Conservation (phyloP, 1,284 basidiomycete species). For the Meripilus lineatus region DNA sequence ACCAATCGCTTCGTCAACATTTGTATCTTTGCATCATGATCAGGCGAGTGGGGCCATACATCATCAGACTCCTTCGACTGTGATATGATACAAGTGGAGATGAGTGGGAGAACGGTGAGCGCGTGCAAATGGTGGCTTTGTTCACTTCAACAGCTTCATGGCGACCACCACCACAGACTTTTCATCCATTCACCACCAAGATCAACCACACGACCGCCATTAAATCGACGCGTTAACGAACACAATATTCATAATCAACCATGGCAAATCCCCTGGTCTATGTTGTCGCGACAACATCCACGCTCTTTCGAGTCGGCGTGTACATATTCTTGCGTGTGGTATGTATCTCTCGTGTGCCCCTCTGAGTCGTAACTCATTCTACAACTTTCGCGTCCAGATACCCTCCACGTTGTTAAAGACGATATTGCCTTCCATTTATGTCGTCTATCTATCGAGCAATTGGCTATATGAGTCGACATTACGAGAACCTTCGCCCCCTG, state of each 20-base stretch:
- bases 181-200: no score
- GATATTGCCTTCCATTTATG: slow-evolving; percentile 11
- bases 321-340: slow-evolving; percentile 17
- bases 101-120: no score
- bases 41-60: no score
- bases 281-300: slow-evolving; percentile 11
- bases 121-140: no score
- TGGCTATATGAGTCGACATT: no score
- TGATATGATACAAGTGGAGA: no score
- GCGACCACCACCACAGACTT: no score
- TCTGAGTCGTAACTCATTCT: background rate
- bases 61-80: no score
- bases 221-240: no score
- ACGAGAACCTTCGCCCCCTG: background rate
- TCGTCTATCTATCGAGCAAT: slow-evolving; percentile 10
- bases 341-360: background rate
- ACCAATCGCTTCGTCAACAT: no score
- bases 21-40: no score
- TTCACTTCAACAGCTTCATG: background rate
- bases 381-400: slow-evolving; percentile 7
- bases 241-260: background rate
- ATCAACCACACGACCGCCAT: no score
- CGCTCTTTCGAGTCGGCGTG: slow-evolving; percentile 11
- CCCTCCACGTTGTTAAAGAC: slow-evolving; percentile 6
- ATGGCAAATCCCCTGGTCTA: slow-evolving; percentile 5